Conservation (phyloP, 2,329 filamentous ascomycete genomes). For the Aspergillus novoparasiticus region DNA sequence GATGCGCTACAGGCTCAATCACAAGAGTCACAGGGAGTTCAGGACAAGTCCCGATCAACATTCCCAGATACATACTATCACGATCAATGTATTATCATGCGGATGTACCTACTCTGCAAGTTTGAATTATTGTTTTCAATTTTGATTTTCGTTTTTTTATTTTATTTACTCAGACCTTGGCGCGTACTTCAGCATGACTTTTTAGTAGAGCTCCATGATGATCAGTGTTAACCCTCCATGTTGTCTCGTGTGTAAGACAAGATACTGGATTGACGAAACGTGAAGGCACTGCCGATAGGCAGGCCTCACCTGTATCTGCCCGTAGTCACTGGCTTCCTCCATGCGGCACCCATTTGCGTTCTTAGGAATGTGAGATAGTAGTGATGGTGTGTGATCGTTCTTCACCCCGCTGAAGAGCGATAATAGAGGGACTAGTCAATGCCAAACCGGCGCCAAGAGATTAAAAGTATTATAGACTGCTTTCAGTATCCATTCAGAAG, state of each 20-base stretch:
- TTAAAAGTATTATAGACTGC: background rate
- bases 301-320: background rate
- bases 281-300: fast-evolving
- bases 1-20: background rate
- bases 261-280: background rate
- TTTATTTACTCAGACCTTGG: too few species aligned
- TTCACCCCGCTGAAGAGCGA: too few species aligned
- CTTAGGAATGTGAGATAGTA: background rate
- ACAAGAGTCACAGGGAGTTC: background rate
- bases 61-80: too few species aligned
- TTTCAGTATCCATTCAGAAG: background rate
- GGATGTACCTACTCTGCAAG: background rate
- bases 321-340: background rate
- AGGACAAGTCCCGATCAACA: background rate
- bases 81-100: too few species aligned
- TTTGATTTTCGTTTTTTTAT: too few species aligned
- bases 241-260: background rate
- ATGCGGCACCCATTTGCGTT: background rate
- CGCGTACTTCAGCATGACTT: too few species aligned
- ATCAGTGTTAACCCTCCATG: background rate
- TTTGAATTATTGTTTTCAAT: background rate
- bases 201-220: background rate
- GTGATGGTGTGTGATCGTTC: background rate
- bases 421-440: background rate
- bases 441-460: background rate